Base-by-base conservation (phyloP, 176 grass and related monocot species). In the Miscanthus lutarioriparius region DNA sequence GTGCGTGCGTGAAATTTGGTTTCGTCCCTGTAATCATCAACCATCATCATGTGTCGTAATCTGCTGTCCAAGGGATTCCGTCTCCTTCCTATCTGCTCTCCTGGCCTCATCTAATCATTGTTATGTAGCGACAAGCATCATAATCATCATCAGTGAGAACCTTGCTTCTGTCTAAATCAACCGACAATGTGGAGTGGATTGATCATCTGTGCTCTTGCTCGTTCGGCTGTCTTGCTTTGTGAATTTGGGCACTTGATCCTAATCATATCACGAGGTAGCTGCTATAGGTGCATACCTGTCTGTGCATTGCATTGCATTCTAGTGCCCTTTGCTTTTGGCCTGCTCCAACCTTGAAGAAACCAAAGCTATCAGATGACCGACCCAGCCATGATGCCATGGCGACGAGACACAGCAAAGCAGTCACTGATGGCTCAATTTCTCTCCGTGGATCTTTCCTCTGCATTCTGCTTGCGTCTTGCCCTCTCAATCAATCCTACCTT, bases 111-210 rank as follows among this genome's bases (percentile, higher is more conserved):
- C n/a, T n/a, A n/a, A n/a, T n/a, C n/a, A 65, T 64, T 27, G 80
- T 56, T 72, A 80, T 69, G 78, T 82, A 28, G 72, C 7, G 54
- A 77, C 25, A 10, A 70, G 23, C 40, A 74, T 64, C 74, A 37
- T n/a, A n/a, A 80, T 19, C 27, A 53, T 64, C 67, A 37, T 80
- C 62, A 6, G 25, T 63, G 67, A 20, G 22, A 28, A 11, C 25
- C 22, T 48, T 43, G 8, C 28, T 78, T 74, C 54, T 66, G 38
- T 58, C 80, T 20, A 19, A 73, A 56, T 33, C 74, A 40, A 43
- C 23, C 48, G 54, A 59, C 8, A 10, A 10, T 8, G 0, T 8
- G 25, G 7, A 37, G 71, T 72, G 20, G 44, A 8, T 17, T 49
- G 10, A 1, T 54, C 49, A 6, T 54, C 0, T 20, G 17, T 8